phyloP scores from a whole-genome alignment of 2,329 filamentous ascomycete species.

The Aspergillus candidus region DNA sequence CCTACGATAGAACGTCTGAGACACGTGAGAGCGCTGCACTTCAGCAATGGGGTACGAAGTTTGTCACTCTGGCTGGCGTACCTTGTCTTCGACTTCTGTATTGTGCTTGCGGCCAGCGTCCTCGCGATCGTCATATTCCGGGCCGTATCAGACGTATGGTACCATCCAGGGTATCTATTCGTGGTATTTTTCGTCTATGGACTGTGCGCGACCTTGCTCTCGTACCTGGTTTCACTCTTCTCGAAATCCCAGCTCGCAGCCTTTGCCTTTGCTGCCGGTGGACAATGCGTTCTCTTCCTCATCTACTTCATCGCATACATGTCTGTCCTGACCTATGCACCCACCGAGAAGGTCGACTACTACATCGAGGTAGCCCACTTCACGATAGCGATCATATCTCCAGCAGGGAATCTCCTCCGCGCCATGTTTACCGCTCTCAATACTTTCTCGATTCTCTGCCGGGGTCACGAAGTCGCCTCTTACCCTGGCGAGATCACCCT shows the following conservation, averaged over 20 bases:
- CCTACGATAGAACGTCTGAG: slow-evolving; percentile 75
- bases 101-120: slow-evolving; percentile 62
- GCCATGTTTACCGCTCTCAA: slow-evolving; percentile 74
- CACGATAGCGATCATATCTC: slow-evolving; percentile 65
- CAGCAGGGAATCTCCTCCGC: slow-evolving; percentile 68
- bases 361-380: slow-evolving; percentile 67
- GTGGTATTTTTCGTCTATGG: slow-evolving; percentile 76
- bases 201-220: slow-evolving; percentile 65
- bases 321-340: slow-evolving; percentile 66
- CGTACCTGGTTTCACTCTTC: slow-evolving; percentile 77
- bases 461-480: slow-evolving; percentile 54
- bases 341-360: slow-evolving; percentile 61
- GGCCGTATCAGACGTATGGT: slow-evolving; percentile 60
- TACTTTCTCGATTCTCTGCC: slow-evolving; percentile 73
- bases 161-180: slow-evolving; percentile 73
- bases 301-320: slow-evolving; percentile 67
- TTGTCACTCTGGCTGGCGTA: slow-evolving; percentile 83
- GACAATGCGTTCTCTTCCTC: slow-evolving; percentile 66
- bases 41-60: slow-evolving; percentile 82
- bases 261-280: slow-evolving; percentile 74
- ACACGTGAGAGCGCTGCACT: slow-evolving; percentile 78
- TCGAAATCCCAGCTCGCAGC: slow-evolving; percentile 72
- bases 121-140: slow-evolving; percentile 65
- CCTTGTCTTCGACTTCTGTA: slow-evolving; percentile 68
- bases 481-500: slow-evolving; percentile 66